A percentile compares a stretch with the other conserved stretches of the same genome.
Conservation (phyloP, 2,329 filamentous ascomycete species). For the Phoma sp. region DNA sequence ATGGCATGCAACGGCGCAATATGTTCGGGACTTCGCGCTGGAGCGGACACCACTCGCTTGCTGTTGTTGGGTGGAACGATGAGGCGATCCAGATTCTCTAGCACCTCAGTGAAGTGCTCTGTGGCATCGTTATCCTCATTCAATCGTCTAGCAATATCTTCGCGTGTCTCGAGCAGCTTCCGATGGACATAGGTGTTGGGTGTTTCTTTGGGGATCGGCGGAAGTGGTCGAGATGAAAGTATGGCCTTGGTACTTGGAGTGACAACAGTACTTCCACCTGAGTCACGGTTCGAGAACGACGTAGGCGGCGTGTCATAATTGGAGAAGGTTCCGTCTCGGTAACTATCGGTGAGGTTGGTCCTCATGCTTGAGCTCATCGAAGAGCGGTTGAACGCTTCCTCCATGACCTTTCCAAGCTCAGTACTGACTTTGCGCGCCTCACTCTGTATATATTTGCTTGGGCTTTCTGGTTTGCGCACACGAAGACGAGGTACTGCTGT, state of each 20-base stretch:
- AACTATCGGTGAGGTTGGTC: conserved; percentile 42
- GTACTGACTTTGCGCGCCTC: conserved; percentile 84
- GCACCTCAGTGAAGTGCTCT: conserved; percentile 63
- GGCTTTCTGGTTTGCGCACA: conserved; percentile 51
- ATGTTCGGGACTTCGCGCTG: conserved; percentile 40
- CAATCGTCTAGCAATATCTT: conserved; percentile 61
- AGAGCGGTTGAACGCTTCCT: conserved; percentile 84
- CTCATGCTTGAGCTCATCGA: conserved; percentile 60
- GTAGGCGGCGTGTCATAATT: conserved; percentile 60
- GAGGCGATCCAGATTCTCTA: conserved; percentile 64
- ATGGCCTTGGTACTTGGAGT: conserved; percentile 36
- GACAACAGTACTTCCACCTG: conserved; percentile 35
- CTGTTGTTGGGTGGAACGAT: conserved; percentile 53
- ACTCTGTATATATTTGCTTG: conserved; percentile 67
- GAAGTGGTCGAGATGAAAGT: conserved; percentile 52
- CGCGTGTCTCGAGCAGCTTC: conserved; percentile 64
- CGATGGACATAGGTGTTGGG: conserved; percentile 59
- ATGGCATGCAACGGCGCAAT: conserved; percentile 56
- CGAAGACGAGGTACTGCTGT: conserved; percentile 33
- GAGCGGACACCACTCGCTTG: conserved; percentile 57
- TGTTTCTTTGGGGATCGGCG: conserved; percentile 54
- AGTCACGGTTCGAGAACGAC: conserved; percentile 52
- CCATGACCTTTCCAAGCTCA: conserved; percentile 86
- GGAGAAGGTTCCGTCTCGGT: conserved; percentile 43
- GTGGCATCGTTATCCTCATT: conserved; percentile 54